phyloP scores from a whole-genome alignment of 1,284 basidiomycete species.

The Wolfiporia cocos region DNA sequence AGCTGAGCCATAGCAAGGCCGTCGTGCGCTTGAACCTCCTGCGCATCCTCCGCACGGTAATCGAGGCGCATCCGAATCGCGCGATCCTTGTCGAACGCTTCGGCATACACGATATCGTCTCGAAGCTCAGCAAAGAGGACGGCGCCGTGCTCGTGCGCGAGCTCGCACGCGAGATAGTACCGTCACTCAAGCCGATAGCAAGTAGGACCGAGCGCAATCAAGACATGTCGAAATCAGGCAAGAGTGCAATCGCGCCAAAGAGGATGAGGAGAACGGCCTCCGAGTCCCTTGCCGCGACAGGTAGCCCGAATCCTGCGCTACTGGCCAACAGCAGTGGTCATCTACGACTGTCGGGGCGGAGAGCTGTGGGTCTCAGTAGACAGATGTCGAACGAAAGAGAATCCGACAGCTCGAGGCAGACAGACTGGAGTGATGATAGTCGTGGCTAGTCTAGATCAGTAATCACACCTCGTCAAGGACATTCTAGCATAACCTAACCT shows the following conservation, averaged over 20 bases:
- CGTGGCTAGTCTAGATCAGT: too few relatives aligned
- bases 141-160: slow-evolving; percentile 88
- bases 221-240: slow-evolving; percentile 31
- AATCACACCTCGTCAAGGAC: too few relatives aligned
- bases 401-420: too few relatives aligned
- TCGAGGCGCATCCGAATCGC: slow-evolving; percentile 86
- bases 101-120: slow-evolving; percentile 73
- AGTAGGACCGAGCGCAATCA: slow-evolving; percentile 29
- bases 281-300: slow-evolving; percentile 40
- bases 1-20: slow-evolving; percentile 77
- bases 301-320: neutral
- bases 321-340: neutral
- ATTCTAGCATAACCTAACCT: too few relatives aligned
- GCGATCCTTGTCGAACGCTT: slow-evolving; percentile 75
- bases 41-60: slow-evolving; percentile 79
- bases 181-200: slow-evolving; percentile 50
- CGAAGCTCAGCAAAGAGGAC: slow-evolving; percentile 75
- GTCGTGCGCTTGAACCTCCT: slow-evolving; percentile 89
- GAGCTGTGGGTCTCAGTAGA: too few relatives aligned
- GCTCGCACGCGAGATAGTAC: slow-evolving; percentile 77
- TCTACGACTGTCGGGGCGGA: too few relatives aligned
- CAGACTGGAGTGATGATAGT: too few relatives aligned
- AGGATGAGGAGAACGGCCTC: slow-evolving; percentile 62
- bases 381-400: too few relatives aligned
- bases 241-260: slow-evolving; percentile 53